Percentiles rank a stretch among this genome's conserved stretches.
Evolutionary conservation across 2,329 filamentous ascomycete genomes (phyloP).

Genomic region (Clonostachys sp.): DNA sequence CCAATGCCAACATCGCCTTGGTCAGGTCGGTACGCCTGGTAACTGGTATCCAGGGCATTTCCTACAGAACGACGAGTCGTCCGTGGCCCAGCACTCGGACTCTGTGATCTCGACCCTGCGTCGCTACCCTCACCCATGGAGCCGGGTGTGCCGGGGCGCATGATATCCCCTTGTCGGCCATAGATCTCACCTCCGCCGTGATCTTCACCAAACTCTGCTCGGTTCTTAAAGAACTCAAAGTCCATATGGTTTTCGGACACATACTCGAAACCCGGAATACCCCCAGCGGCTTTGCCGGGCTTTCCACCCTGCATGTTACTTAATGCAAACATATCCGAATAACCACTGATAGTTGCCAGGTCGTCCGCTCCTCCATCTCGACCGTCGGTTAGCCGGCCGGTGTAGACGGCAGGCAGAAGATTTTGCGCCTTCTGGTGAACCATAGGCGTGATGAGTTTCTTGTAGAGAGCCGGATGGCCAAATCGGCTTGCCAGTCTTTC

Average conservation of each 20-base stretch:
- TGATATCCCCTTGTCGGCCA: constrained; percentile 53
- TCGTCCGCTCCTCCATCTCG: constrained; percentile 55
- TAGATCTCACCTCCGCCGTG: constrained; percentile 74
- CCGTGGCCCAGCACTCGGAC: constrained; percentile 26
- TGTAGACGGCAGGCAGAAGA: constrained; percentile 79
- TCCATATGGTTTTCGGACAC: constrained; percentile 84
- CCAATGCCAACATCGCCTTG: constrained; percentile 11
- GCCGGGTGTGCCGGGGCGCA: constrained; percentile 57
- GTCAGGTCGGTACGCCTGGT: constrained; percentile 16
- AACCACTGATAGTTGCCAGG: constrained; percentile 58
- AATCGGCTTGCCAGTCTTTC: constrained; percentile 75
- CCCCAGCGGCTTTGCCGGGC: constrained; percentile 37
- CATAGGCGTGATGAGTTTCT: constrained; percentile 89
- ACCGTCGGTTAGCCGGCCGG: constrained; percentile 69
- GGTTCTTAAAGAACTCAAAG: constrained; percentile 88
- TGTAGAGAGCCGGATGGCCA: constrained; percentile 86
- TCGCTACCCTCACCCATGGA: constrained; percentile 41
- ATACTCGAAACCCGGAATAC: constrained; percentile 76
- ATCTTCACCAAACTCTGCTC: constrained; percentile 81
- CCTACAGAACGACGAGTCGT: constrained; percentile 19
- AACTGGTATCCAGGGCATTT: constrained; percentile 25
- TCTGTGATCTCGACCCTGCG: constrained; percentile 41
- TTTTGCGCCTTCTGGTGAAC: constrained; percentile 88
- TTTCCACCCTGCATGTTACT: constrained; percentile 66
- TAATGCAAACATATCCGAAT: constrained; percentile 78